phyloP scores from a whole-genome alignment of 2,329 filamentous ascomycete genomes.

The Verticillium isaacii region DNA sequence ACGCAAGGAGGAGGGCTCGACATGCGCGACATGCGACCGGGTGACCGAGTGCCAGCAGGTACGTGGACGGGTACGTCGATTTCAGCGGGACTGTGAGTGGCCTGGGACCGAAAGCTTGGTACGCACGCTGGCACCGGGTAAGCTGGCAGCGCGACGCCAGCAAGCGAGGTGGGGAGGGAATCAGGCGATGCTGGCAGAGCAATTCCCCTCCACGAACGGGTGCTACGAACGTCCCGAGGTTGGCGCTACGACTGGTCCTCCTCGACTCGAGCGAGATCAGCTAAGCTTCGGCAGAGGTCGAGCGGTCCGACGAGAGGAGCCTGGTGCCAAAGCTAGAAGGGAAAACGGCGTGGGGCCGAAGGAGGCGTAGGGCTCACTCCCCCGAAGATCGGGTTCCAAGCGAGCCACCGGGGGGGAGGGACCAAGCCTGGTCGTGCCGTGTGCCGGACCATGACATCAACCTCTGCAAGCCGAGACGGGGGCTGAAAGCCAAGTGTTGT shows the following conservation, averaged over 20 bases:
- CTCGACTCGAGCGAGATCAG: neutral
- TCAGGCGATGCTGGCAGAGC: neutral
- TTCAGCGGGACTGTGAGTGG: too few relatives aligned
- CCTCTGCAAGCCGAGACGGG: neutral
- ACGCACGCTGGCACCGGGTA: neutral
- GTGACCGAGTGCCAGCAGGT: neutral
- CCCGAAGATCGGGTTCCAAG: neutral
- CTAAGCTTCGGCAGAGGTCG: too few relatives aligned
- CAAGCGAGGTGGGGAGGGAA: neutral
- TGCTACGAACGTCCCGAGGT: neutral
- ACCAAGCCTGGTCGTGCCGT: neutral
- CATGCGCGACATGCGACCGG: neutral
- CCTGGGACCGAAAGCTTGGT: neutral
- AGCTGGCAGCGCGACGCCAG: neutral
- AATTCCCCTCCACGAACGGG: neutral
- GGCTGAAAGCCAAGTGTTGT: neutral
- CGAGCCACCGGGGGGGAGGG: neutral
- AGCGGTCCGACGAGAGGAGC: neutral
- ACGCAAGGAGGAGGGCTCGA: neutral
- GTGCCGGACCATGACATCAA: neutral
- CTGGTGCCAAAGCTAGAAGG: neutral
- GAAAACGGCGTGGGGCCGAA: neutral
- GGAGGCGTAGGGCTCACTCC: neutral
- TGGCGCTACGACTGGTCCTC: neutral
- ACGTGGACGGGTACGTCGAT: too few relatives aligned